Conservation (phyloP, 2,329 filamentous ascomycete species). For the Exophiala calicioides region DNA sequence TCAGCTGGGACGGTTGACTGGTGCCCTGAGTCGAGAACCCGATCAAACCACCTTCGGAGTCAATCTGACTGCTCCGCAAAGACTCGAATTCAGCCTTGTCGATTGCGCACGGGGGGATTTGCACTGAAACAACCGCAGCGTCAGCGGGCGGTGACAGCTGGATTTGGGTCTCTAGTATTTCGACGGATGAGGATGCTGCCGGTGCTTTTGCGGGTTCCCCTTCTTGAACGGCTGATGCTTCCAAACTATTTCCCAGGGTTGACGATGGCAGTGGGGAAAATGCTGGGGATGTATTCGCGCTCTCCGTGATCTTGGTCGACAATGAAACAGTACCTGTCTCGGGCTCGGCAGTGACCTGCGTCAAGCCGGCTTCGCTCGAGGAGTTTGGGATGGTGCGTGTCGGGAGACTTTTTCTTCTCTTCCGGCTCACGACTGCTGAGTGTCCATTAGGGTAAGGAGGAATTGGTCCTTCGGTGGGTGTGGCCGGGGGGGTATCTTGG, state of each 20-base stretch:
- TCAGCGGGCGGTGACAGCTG: constrained; percentile 2
- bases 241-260: no score
- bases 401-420: not conserved
- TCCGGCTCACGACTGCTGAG: constrained; percentile 12
- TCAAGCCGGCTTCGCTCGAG: constrained; percentile 11
- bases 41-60: constrained; percentile 1
- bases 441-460: constrained; percentile 5
- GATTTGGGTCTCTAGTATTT: constrained; percentile 26
- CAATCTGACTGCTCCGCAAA: constrained; percentile 22
- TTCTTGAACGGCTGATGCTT: no score
- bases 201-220: not conserved
- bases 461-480: not conserved
- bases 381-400: constrained; percentile 15
- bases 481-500: not conserved
- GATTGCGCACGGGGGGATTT: constrained; percentile 11
- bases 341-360: not conserved
- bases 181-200: constrained; percentile 12
- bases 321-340: not conserved
- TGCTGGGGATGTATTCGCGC: no score
- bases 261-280: no score
- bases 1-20: not conserved
- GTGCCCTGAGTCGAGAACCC: not conserved
- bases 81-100: constrained; percentile 26
- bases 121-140: constrained; percentile 14
- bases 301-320: not conserved